phyloP scores from a whole-genome alignment of 2,329 filamentous ascomycete species.

The Westerdykella aurantiaca region DNA sequence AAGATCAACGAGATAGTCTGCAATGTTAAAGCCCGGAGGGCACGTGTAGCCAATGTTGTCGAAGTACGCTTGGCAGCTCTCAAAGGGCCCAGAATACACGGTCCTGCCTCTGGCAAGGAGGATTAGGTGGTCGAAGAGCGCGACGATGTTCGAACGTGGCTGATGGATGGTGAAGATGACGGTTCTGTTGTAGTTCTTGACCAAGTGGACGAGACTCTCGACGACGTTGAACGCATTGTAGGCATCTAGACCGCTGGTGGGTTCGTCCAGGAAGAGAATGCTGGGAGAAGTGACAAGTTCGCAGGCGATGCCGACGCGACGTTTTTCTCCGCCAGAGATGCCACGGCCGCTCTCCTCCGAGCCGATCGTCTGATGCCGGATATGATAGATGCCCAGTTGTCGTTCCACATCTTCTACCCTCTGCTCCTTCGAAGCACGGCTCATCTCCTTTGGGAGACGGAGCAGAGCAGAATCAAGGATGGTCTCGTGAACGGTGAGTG shows the following conservation, averaged over 20 bases:
- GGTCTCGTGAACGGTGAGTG: slow-evolving; percentile 94
- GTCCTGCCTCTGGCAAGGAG: slow-evolving; percentile 82
- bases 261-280: slow-evolving; percentile 94
- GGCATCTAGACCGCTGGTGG: slow-evolving; percentile 90
- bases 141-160: slow-evolving; percentile 95
- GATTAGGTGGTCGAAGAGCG: slow-evolving; percentile 89
- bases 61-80: slow-evolving; percentile 85
- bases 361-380: slow-evolving; percentile 90
- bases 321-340: slow-evolving; percentile 94
- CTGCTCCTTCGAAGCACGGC: slow-evolving; percentile 78
- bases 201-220: slow-evolving; percentile 88
- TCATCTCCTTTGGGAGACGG: slow-evolving; percentile 89
- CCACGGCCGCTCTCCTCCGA: slow-evolving; percentile 93
- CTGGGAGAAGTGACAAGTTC: slow-evolving; percentile 96
- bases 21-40: slow-evolving; percentile 96
- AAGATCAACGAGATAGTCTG: slow-evolving; percentile 92
- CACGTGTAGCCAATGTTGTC: slow-evolving; percentile 87
- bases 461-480: slow-evolving; percentile 91
- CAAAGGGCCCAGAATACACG: slow-evolving; percentile 89
- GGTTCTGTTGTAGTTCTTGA: slow-evolving; percentile 93
- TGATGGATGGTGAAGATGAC: slow-evolving; percentile 99
- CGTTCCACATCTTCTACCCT: slow-evolving; percentile 88
- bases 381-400: slow-evolving; percentile 89
- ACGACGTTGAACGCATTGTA: slow-evolving; percentile 98
- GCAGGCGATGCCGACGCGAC: slow-evolving; percentile 92